phyloP scores from a whole-genome alignment of 2,329 filamentous ascomycete species.

The Knufia petricola region DNA sequence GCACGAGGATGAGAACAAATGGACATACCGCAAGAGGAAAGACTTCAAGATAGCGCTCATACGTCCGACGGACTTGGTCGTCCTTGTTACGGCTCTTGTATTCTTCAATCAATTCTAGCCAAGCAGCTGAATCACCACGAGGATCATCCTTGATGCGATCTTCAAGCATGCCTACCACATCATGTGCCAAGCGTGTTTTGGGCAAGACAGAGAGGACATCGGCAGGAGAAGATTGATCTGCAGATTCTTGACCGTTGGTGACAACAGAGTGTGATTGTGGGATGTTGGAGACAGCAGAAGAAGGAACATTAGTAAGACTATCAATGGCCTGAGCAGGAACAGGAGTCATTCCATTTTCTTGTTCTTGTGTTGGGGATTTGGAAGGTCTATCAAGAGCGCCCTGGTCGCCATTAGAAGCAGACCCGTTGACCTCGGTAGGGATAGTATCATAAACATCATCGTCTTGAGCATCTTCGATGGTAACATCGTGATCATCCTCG shows the following conservation, averaged over 20 bases:
- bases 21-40: conserved; percentile 83
- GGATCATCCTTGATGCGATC: conserved; percentile 87
- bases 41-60: conserved; percentile 74
- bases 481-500: conserved; percentile 48
- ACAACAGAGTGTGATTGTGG: conserved; percentile 31
- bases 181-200: conserved; percentile 54
- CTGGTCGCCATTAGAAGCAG: conserved; percentile 17
- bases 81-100: conserved; percentile 72
- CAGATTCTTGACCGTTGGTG: conserved; percentile 21
- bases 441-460: conserved; percentile 25
- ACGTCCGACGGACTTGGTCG: conserved; percentile 69
- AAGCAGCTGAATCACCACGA: conserved; percentile 83
- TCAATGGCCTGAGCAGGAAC: conserved; percentile 39
- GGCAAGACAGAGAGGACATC: conserved; percentile 25
- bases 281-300: conserved; percentile 37
- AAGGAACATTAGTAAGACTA: conserved; percentile 38
- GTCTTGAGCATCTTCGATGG: conserved; percentile 27
- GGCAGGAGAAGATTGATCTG: conserved; percentile 18
- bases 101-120: conserved; percentile 78
- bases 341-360: conserved; percentile 37
- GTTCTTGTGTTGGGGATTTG: conserved; percentile 54
- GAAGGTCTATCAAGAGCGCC: conserved; percentile 30
- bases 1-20: conserved; percentile 9
- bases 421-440: conserved; percentile 17
- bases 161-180: conserved; percentile 72